A percentile compares a stretch with the other conserved stretches of the same genome.
Conservation (phyloP, 1,284 basidiomycete genomes). For the Dichomitus squalens region DNA sequence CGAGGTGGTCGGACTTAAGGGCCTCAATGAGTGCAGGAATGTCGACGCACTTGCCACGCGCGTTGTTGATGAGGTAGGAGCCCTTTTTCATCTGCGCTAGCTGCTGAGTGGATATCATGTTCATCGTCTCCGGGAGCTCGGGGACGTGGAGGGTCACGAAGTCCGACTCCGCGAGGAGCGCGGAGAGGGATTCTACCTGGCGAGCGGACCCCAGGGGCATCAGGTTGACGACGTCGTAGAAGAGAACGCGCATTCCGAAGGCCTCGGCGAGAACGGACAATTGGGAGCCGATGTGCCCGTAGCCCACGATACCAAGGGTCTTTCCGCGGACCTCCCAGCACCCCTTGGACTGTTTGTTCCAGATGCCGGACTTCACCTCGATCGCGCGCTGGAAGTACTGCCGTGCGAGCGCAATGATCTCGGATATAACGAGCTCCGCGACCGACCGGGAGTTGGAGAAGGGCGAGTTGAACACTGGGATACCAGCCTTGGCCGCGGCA, state of each 20-base stretch:
- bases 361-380: slow-evolving; percentile 89
- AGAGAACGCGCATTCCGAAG: slow-evolving; percentile 95
- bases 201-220: slow-evolving; percentile 97
- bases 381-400: slow-evolving; percentile 90
- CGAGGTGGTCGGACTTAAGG: slow-evolving; percentile 84
- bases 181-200: slow-evolving; percentile 84
- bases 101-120: slow-evolving; percentile 85
- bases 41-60: slow-evolving; percentile 94
- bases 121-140: slow-evolving; percentile 93
- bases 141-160: slow-evolving; percentile 98
- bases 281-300: slow-evolving; percentile 98
- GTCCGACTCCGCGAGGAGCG: slow-evolving; percentile 82
- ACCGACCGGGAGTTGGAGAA: slow-evolving; percentile 99
- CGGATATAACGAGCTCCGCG: slow-evolving; percentile 95
- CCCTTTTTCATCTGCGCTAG: slow-evolving; percentile 94
- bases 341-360: slow-evolving; percentile 99
- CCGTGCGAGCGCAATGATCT: slow-evolving; percentile 92
- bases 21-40: slow-evolving; percentile 88
- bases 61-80: slow-evolving; percentile 97
- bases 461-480: slow-evolving; percentile 99
- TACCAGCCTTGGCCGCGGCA: slow-evolving; percentile 85
- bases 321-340: slow-evolving; percentile 99
- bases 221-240: slow-evolving; percentile 95
- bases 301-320: slow-evolving; percentile 97
- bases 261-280: slow-evolving; percentile 97